These are phyloP conservation scores for Penicillium sp. DNA, from an alignment of 2,329 filamentous ascomycete genomes.

Conservation along the genomic window DNA sequence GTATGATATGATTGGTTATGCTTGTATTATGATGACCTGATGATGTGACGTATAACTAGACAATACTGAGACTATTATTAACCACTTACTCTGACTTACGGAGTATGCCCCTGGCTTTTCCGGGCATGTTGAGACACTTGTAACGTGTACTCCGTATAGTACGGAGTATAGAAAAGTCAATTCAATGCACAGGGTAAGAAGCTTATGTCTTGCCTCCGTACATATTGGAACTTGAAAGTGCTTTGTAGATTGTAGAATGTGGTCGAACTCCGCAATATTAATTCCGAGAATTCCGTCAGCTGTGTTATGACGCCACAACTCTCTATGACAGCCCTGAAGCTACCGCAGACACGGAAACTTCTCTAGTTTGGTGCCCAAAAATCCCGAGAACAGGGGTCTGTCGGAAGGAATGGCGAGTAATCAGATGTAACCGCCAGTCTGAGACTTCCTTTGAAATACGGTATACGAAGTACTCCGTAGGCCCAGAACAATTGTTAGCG, in stretches of 20 bases:
- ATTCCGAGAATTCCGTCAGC: not conserved
- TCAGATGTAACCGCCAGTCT: not conserved
- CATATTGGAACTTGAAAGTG: not conserved
- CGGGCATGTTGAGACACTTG: too few relatives aligned
- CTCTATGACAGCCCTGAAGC: not conserved
- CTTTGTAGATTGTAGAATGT: not conserved
- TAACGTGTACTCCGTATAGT: too few relatives aligned
- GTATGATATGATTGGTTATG: not conserved
- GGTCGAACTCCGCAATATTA: not conserved
- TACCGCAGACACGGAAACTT: not conserved
- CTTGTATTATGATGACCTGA: conserved; percentile 10
- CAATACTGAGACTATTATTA: not conserved
- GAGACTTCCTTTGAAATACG: not conserved
- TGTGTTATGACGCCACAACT: not conserved
- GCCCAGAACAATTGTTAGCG: not conserved
- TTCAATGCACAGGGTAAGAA: too few relatives aligned
- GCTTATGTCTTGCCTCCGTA: not conserved
- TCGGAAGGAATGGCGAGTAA: not conserved
- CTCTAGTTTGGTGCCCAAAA: not conserved
- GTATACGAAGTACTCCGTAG: not conserved
- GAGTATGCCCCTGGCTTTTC: too few relatives aligned
- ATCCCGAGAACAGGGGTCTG: not conserved
- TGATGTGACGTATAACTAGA: conserved; percentile 5
- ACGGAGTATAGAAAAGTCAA: too few relatives aligned
- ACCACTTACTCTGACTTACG: not conserved